These are phyloP conservation scores for Melanopsichium pennsylvanicum DNA, from an alignment of 1,284 basidiomycete genomes.

Conservation along the genomic window DNA sequence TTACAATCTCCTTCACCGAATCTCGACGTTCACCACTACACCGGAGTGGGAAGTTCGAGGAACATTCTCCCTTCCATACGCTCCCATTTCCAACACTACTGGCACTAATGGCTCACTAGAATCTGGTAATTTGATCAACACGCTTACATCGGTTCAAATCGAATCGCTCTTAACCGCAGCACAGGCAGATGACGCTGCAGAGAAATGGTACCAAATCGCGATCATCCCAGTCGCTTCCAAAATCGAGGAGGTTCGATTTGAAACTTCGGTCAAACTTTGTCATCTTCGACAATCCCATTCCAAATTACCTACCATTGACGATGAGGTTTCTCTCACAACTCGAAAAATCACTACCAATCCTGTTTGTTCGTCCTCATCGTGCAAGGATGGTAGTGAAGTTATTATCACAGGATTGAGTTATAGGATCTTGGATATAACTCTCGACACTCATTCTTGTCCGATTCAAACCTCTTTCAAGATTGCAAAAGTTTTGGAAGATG, in stretches of 20 bases:
- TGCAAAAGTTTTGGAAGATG: not conserved
- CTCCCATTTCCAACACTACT: not conserved
- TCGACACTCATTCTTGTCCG: slow-evolving; percentile 15
- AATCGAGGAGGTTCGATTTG: not conserved
- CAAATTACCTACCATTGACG: slow-evolving; percentile 11
- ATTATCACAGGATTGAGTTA: slow-evolving; percentile 6
- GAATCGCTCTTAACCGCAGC: slow-evolving; percentile 1
- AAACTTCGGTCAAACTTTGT: slow-evolving; percentile 16
- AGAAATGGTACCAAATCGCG: slow-evolving; percentile 12
- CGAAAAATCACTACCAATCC: not conserved
- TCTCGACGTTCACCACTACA: slow-evolving; percentile 1
- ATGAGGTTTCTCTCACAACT: slow-evolving; percentile 11
- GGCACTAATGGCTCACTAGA: too few species aligned
- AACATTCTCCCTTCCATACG: not conserved
- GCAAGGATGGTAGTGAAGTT: too few species aligned
- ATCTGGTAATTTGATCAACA: not conserved
- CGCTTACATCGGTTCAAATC: not conserved
- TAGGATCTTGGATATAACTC: slow-evolving; percentile 21
- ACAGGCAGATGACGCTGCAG: not conserved
- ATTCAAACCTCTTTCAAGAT: not conserved
- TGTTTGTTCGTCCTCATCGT: too few species aligned
- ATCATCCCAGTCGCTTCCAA: not conserved
- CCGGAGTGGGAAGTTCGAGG: slow-evolving; percentile 14
- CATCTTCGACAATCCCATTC: slow-evolving; percentile 22
- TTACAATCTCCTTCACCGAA: slow-evolving; percentile 26